Conservation (phyloP, 2,329 filamentous ascomycete genomes). For the Alternaria viburni region DNA sequence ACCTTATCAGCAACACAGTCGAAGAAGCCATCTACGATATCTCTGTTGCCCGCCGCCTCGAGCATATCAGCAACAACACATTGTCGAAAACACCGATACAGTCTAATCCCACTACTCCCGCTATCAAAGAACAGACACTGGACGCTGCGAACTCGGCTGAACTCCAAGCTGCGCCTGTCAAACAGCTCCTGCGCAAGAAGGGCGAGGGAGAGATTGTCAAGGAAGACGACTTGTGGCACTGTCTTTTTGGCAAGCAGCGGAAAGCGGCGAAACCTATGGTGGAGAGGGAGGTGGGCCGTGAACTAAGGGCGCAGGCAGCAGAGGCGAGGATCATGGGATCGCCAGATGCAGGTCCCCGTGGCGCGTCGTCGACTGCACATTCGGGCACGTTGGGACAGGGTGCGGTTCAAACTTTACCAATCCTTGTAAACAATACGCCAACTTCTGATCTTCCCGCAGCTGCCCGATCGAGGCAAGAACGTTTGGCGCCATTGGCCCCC, state of each 20-base stretch:
- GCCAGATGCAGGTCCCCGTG: background rate
- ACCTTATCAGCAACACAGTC: constrained; percentile 87
- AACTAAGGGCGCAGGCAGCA: constrained; percentile 63
- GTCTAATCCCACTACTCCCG: constrained; percentile 34
- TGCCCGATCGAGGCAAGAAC: background rate
- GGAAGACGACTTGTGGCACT: constrained; percentile 83
- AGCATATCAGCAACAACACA: constrained; percentile 67
- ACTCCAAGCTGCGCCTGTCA: constrained; percentile 74
- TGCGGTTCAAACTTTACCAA: background rate
- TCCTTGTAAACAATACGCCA: background rate
- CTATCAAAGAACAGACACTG: constrained; percentile 65
- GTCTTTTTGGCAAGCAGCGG: constrained; percentile 72
- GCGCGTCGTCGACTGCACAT: background rate
- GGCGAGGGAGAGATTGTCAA: constrained; percentile 80
- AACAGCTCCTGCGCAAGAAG: constrained; percentile 72
- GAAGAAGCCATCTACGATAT: constrained; percentile 92
- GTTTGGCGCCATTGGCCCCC: background rate
- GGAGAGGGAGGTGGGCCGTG: constrained; percentile 55
- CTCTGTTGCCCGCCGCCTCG: constrained; percentile 77
- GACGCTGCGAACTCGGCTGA: constrained; percentile 87
- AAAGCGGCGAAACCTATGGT: constrained; percentile 47
- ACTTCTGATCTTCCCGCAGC: background rate
- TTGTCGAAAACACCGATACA: background rate
- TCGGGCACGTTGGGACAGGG: background rate
- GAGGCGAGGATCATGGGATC: constrained; percentile 40